A percentile compares a stretch with the other conserved stretches of the same genome.
Evolutionary conservation across 192 early-diverging fungal genomes (phyloP).

Genomic region (Gigaspora rosea): DNA sequence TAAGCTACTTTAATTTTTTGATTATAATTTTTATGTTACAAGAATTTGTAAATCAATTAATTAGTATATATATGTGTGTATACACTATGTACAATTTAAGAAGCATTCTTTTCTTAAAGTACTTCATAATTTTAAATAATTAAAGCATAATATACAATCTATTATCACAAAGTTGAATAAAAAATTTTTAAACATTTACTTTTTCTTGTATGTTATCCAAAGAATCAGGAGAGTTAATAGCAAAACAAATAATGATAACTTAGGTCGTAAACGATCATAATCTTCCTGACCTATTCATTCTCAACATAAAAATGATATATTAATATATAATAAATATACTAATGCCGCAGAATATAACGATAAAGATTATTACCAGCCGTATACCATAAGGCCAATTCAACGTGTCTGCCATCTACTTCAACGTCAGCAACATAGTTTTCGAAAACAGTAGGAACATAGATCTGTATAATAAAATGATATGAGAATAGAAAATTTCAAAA

Average conservation of each 20-base stretch:
- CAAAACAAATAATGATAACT: constrained; percentile 93
- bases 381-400: constrained; percentile 78
- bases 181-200: constrained; percentile 32
- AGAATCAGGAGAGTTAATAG: constrained; percentile 79
- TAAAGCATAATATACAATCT: no score
- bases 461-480: constrained; percentile 36
- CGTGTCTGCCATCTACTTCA: constrained; percentile 65
- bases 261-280: constrained; percentile 92
- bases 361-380: constrained; percentile 59
- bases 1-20: no score
- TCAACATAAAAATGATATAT: background rate
- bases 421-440: constrained; percentile 78
- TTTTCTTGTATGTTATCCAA: constrained; percentile 82
- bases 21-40: no score
- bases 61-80: no score
- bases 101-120: no score
- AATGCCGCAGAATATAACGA: background rate
- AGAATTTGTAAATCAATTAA: no score
- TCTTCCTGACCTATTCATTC: constrained; percentile 83
- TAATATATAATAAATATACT: background rate
- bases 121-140: no score
- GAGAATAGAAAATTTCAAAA: no score
- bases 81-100: no score
- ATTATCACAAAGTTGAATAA: no score
- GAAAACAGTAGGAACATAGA: constrained; percentile 77